Conservation (phyloP, 2,329 filamentous ascomycete genomes). For the Trichoderma atroviride region DNA sequence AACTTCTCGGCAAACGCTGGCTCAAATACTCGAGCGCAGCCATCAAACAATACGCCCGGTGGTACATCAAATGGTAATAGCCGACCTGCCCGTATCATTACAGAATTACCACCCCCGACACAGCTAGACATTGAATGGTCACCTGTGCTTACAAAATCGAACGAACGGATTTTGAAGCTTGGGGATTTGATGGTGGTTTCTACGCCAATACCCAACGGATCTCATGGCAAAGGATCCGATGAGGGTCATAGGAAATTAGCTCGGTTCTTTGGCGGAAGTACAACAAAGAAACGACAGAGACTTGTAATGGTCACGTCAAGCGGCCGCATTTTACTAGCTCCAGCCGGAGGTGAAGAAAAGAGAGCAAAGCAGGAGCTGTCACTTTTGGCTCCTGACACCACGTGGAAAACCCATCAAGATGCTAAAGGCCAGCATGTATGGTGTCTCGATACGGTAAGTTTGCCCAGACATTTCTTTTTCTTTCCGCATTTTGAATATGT, state of each 20-base stretch:
- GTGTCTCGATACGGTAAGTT: constrained; percentile 89
- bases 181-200: constrained; percentile 87
- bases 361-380: constrained; percentile 90
- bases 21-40: constrained; percentile 36
- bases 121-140: constrained; percentile 99
- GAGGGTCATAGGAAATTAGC: constrained; percentile 86
- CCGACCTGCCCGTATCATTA: constrained; percentile 80
- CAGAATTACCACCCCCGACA: constrained; percentile 92
- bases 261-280: constrained; percentile 88
- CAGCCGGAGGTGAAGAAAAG: constrained; percentile 93
- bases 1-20: constrained; percentile 44
- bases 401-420: constrained; percentile 80
- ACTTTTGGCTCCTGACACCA: constrained; percentile 73
- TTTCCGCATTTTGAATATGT: neutral
- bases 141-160: constrained; percentile 84
- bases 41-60: constrained; percentile 43
- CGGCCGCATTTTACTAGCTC: constrained; percentile 84
- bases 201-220: constrained; percentile 73
- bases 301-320: constrained; percentile 94
- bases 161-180: constrained; percentile 92
- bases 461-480: neutral
- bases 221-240: constrained; percentile 69
- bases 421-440: constrained; percentile 86
- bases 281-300: constrained; percentile 88
- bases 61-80: constrained; percentile 49